These are phyloP conservation scores for Corrigiola litoralis DNA, from an alignment of 179 eudicot genomes.

Conservation along the genomic window DNA sequence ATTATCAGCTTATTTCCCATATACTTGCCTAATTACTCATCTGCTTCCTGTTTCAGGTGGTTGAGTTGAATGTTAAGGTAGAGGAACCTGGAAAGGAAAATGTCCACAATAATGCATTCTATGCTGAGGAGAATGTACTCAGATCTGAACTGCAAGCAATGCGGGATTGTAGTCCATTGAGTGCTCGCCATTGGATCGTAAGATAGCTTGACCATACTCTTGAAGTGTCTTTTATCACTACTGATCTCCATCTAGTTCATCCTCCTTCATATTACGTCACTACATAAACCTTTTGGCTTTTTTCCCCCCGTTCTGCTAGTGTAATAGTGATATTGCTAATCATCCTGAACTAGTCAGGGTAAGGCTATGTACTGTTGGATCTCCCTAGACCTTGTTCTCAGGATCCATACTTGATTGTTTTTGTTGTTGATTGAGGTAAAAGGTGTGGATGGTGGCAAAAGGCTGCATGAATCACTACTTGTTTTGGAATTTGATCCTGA, in stretches of 20 bases:
- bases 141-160: conserved; percentile 79
- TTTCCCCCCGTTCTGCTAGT: not conserved
- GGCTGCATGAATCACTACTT: not conserved
- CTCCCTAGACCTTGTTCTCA: not conserved
- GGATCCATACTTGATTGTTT: not conserved
- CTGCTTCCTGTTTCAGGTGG: conserved; percentile 49
- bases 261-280: not conserved
- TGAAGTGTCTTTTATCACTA: not conserved
- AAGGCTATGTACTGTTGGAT: too few species aligned
- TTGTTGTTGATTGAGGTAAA: not conserved
- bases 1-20: not conserved
- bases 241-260: not conserved
- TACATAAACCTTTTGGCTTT: not conserved
- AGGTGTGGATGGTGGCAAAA: not conserved
- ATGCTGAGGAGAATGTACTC: conserved; percentile 85
- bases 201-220: conserved; percentile 24
- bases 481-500: too few species aligned
- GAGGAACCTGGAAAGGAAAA: conserved; percentile 89
- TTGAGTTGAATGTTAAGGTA: conserved; percentile 87
- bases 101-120: conserved; percentile 90
- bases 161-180: conserved; percentile 81
- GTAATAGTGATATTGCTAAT: too few species aligned
- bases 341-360: not conserved
- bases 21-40: conserved; percentile 2
- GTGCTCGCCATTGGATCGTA: conserved; percentile 99